Conservation (phyloP, 169 alveolate genomes). For the Plasmodium gonderi region DNA sequence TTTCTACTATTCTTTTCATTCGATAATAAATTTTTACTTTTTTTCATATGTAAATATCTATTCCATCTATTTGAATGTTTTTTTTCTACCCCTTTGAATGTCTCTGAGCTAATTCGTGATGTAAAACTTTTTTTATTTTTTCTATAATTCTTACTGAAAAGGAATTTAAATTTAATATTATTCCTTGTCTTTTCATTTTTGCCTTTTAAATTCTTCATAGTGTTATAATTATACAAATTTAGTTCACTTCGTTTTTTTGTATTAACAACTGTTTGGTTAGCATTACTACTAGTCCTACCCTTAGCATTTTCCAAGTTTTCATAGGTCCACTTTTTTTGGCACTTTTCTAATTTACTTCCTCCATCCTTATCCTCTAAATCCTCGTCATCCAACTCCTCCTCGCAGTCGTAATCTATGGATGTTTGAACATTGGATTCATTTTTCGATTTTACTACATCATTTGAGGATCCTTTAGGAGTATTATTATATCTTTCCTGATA, state of each 20-base stretch:
- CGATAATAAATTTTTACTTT: constrained; percentile 4
- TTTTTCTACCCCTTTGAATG: constrained; percentile 19
- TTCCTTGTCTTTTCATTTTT: constrained; percentile 17
- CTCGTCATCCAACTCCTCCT: background rate
- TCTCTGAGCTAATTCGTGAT: constrained; percentile 9
- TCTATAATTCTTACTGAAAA: constrained; percentile 31
- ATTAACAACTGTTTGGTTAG: background rate
- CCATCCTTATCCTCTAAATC: background rate
- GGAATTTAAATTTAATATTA: constrained; percentile 2
- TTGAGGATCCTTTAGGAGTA: background rate
- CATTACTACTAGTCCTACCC: background rate
- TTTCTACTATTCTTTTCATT: background rate
- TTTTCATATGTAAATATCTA: constrained; percentile 1
- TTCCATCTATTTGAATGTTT: constrained; percentile 17
- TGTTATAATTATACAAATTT: background rate
- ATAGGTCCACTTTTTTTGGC: background rate
- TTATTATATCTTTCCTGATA: constrained; percentile 26
- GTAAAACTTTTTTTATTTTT: constrained; percentile 16
- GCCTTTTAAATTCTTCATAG: background rate
- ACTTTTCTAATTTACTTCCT: background rate
- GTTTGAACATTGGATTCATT: constrained; percentile 13
- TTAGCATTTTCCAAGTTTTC: background rate
- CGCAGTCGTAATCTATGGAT: background rate
- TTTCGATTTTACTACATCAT: background rate
- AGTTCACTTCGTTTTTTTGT: background rate